phyloP scores from a whole-genome alignment of 1,284 basidiomycete species.

The Leucoagaricus sp. region DNA sequence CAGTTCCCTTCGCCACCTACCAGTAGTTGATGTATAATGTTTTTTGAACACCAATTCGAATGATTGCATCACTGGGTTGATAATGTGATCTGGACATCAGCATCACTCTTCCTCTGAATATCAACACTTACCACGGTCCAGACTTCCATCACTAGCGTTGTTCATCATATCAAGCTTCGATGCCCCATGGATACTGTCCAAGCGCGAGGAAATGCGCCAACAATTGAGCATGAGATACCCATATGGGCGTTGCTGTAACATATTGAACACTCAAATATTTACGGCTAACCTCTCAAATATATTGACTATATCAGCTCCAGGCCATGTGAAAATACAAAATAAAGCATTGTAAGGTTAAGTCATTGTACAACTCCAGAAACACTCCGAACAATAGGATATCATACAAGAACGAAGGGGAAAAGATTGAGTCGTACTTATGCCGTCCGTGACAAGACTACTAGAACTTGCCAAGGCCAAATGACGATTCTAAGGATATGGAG shows the following conservation, averaged over 20 bases:
- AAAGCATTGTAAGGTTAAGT: not conserved
- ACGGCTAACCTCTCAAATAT: slow-evolving; percentile 11
- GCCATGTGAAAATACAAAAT: not conserved
- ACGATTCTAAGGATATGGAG: not conserved
- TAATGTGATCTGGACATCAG: too few species aligned
- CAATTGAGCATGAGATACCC: too few species aligned
- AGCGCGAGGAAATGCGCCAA: too few species aligned
- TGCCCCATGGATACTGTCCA: not conserved
- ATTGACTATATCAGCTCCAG: slow-evolving; percentile 13
- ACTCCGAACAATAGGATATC: not conserved
- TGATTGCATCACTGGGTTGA: too few species aligned
- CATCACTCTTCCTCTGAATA: too few species aligned
- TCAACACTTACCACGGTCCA: not conserved
- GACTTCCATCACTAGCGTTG: not conserved
- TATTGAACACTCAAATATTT: too few species aligned
- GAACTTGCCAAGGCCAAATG: not conserved
- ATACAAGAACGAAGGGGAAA: slow-evolving; percentile 9
- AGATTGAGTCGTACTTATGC: not conserved
- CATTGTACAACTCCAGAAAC: not conserved
- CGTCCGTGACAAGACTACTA: not conserved
- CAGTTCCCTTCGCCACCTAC: not conserved
- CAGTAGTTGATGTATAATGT: not conserved
- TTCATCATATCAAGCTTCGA: not conserved
- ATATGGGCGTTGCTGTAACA: too few species aligned
- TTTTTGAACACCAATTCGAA: too few species aligned